phyloP scores from a whole-genome alignment of 176 grass and related monocot genomes.

The Musa beccarii region DNA sequence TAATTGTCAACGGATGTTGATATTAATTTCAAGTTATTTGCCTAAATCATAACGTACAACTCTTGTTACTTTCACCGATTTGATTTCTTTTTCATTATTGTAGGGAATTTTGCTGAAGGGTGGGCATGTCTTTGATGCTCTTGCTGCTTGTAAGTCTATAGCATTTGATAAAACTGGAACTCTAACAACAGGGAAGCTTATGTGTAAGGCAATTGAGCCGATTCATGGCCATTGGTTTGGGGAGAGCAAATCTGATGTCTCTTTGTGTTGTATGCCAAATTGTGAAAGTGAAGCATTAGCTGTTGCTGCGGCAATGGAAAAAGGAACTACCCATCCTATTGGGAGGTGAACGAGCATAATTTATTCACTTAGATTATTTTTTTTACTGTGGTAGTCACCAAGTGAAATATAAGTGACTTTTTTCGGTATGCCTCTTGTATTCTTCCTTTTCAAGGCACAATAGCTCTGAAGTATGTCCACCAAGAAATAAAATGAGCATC shows the following conservation, averaged over 20 bases:
- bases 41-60: not conserved
- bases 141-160: constrained; percentile 77
- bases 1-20: no score
- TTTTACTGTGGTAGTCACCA: no score
- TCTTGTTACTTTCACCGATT: not conserved
- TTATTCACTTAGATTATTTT: not conserved
- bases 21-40: not conserved
- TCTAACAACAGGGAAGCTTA: constrained; percentile 91
- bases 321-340: constrained; percentile 96
- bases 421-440: not conserved
- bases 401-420: no score
- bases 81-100: constrained; percentile 27
- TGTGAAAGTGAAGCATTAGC: constrained; percentile 98
- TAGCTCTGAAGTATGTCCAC: not conserved
- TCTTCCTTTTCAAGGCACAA: not conserved
- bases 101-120: constrained; percentile 98
- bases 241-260: constrained; percentile 27
- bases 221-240: constrained; percentile 74
- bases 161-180: constrained; percentile 99
- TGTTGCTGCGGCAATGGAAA: constrained; percentile 95
- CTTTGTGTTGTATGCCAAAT: constrained; percentile 72
- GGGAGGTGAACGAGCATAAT: constrained; percentile 49
- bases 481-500: not conserved
- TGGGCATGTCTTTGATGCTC: constrained; percentile 92
- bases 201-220: constrained; percentile 90